Evolutionary conservation across 805 yeast species (phyloP).

Genomic region (Candida boidinii): DNA sequence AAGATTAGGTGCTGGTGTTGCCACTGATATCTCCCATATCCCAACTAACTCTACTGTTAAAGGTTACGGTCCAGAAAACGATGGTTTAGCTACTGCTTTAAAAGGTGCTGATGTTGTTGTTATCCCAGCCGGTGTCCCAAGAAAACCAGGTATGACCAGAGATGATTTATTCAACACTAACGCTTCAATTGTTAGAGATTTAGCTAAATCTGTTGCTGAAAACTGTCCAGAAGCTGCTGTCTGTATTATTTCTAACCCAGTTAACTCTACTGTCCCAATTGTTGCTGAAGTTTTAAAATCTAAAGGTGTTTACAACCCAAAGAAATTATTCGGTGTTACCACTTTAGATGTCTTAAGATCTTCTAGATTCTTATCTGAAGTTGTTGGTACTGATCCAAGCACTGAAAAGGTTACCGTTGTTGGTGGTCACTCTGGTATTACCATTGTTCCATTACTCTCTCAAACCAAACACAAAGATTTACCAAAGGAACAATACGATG

Average conservation of each 20-base stretch:
- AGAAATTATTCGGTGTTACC: conserved; percentile 92
- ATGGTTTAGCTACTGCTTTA: conserved; percentile 61
- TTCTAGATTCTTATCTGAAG: conserved; percentile 68
- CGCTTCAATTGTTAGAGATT: conserved; percentile 89
- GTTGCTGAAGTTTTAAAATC: conserved; percentile 87
- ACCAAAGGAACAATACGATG: conserved; percentile 55
- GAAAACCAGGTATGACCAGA: conserved; percentile 99
- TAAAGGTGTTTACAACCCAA: conserved; percentile 83
- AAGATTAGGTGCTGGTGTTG: conserved; percentile 93
- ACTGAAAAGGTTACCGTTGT: conserved; percentile 78
- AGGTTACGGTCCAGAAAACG: conserved; percentile 81
- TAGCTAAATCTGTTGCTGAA: conserved; percentile 80
- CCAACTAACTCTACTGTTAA: conserved; percentile 85
- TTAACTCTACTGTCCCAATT: conserved; percentile 95
- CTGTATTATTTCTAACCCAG: conserved; percentile 86
- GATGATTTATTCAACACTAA: conserved; percentile 95
- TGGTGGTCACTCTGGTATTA: conserved; percentile 97
- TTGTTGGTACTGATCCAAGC: conserved; percentile 66
- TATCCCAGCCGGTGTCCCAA: conserved; percentile 97
- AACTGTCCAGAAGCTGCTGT: conserved; percentile 78
- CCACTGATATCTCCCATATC: conserved; percentile 90
- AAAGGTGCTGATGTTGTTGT: conserved; percentile 77
- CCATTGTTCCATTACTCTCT: conserved; percentile 88
- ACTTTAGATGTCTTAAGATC: conserved; percentile 89
- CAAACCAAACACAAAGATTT: conserved; percentile 66